A percentile compares a stretch with the other conserved stretches of the same genome.
phyloP scores from a whole-genome alignment of 192 early-diverging fungal genomes.

The Endogone sp. region DNA sequence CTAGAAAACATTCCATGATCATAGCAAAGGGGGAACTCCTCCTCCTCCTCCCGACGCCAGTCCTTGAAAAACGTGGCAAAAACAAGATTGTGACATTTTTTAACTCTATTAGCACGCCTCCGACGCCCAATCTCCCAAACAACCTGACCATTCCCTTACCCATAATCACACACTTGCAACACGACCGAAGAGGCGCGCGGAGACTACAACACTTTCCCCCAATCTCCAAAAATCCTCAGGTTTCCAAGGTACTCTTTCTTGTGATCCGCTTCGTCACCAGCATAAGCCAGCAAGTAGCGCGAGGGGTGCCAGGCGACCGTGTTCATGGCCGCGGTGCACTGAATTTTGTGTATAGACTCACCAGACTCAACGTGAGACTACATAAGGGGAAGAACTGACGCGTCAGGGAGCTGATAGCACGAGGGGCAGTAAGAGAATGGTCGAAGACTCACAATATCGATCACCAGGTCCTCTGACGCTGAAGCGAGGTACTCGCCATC shows the following conservation, averaged over 20 bases:
- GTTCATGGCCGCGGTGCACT: slow-evolving; percentile 63
- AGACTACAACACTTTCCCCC: too few species aligned
- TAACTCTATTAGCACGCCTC: too few species aligned
- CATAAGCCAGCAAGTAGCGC: slow-evolving; percentile 73
- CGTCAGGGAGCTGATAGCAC: too few species aligned
- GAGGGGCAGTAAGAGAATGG: slow-evolving; percentile 1
- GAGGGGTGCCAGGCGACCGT: slow-evolving; percentile 78
- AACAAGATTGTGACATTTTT: too few species aligned
- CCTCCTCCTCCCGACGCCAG: too few species aligned
- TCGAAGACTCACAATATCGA: slow-evolving; percentile 64
- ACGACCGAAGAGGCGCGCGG: too few species aligned
- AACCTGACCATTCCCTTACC: too few species aligned
- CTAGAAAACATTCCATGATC: too few species aligned
- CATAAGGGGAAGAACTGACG: background rate
- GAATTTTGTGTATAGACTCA: slow-evolving; percentile 64
- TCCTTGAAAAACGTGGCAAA: too few species aligned
- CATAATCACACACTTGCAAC: too few species aligned
- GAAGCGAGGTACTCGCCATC: slow-evolving; percentile 76
- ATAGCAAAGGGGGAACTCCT: too few species aligned
- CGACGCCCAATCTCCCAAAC: too few species aligned
- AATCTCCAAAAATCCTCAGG: slow-evolving; percentile 44
- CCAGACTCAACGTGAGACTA: slow-evolving; percentile 73
- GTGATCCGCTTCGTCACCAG: slow-evolving; percentile 58
- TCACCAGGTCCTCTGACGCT: slow-evolving; percentile 71
- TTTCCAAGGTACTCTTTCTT: slow-evolving; percentile 41